Evolutionary conservation across 2,329 filamentous ascomycete species (phyloP), one percentile per base, ranked within the genome.

Genomic region (Geoglossum cookeanum): DNA sequence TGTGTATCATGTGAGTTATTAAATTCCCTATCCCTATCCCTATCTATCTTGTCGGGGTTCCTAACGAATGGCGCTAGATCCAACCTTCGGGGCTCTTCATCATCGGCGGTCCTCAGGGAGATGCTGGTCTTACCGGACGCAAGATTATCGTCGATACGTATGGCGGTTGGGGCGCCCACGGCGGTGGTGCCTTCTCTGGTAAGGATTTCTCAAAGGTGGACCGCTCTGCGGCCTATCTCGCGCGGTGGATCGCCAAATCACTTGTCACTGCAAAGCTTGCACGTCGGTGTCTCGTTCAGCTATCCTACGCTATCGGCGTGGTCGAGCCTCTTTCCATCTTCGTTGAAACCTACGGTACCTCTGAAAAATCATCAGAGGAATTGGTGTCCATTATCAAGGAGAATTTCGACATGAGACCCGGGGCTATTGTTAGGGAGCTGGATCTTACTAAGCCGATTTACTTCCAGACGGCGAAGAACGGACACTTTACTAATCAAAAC

Each of bases 171-270:
- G 92, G 92, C 77, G 92, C 92, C 66, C 92, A 98, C 80, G 92
- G 92, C 80, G 92, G 92, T 79, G 92, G 92, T 85, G 92, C 92
- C 73, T 98, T 98, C 86, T 97, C 92, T 68, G 92, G 92, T 69
- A 98, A 98, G 85, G 92, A 98, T 74, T 98, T 96, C 83, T 96
- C 89, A 80, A 98, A 98, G 83, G 92, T 98, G 75, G 92, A 98
- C 72, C 87, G 92, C 67, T 97, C 92, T 57, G 92, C 92, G 64
- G 92, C 92, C 69, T 98, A 98, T 78, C 83, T 97, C 65, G 90
- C 81, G 65, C 89, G 92, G 72, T 98, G 92, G 92, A 90, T 98
- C 72, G 92, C 92, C 76, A 98, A 98, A 82, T 98, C 92, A 47
- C 81, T 98, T 63, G 87, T 98, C 65, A 75, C 83, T 67, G 86